Evolutionary conservation across 1,139 yeast species (phyloP).

Genomic region (Yamadazyma taylorii): DNA sequence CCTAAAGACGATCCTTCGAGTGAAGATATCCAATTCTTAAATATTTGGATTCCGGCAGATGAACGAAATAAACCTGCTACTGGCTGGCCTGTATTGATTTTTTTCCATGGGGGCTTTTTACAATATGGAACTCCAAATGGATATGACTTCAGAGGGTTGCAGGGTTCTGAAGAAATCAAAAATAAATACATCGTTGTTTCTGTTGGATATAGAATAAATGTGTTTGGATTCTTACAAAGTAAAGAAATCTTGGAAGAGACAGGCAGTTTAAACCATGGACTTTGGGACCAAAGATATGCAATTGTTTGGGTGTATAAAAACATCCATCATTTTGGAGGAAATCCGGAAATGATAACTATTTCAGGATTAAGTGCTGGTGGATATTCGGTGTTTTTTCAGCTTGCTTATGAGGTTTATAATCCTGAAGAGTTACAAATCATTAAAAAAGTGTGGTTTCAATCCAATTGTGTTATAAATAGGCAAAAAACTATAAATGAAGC

Average conservation of each 20-base stretch:
- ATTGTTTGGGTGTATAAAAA: conserved; percentile 9
- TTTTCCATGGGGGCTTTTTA: conserved; percentile 18
- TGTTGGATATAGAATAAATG: conserved; percentile 10
- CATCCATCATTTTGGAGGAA: conserved; percentile 10
- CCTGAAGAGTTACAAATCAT: too few relatives aligned
- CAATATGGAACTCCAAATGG: conserved; percentile 14
- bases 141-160: conserved; percentile 13
- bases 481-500: too few relatives aligned
- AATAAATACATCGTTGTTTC: conserved; percentile 11
- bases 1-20: too few relatives aligned
- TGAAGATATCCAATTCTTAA: too few relatives aligned
- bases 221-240: conserved; percentile 11
- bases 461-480: too few relatives aligned
- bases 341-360: conserved; percentile 7
- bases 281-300: conserved; percentile 9
- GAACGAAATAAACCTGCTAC: too few relatives aligned
- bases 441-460: too few relatives aligned
- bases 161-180: conserved; percentile 10
- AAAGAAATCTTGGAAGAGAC: conserved; percentile 6
- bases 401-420: too few relatives aligned
- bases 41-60: too few relatives aligned
- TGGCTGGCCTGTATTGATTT: conserved; percentile 17
- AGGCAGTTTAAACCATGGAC: conserved; percentile 11
- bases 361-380: conserved; percentile 14
- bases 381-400: too few relatives aligned